Base-by-base conservation (phyloP, 306 rosid genomes). In the Citrullus colocynthis region DNA sequence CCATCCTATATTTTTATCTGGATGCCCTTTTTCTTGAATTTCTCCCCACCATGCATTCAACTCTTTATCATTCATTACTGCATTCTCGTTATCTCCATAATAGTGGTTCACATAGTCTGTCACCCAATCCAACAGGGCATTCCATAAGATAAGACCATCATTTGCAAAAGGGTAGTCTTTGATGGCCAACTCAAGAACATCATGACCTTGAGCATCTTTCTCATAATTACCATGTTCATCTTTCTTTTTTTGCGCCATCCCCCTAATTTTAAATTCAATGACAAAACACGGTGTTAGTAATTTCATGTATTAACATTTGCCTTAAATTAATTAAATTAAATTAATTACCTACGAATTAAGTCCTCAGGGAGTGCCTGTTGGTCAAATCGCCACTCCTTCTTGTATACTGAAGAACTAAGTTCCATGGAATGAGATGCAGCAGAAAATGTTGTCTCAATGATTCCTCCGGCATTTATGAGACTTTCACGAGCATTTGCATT, bases 21-120 rank as follows among this genome's bases (percentile, higher is more conserved):
- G 89, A 14, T 90, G 93, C 2, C 97, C 97, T 2, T 72, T 73
- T 14, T 84, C 85, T 79, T 83, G 41, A 28, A 92, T 88, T 44
- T 92, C 96, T 24, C 79, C 85, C 97, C 97, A 90, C 96, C 97
- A 92, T 62, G 92, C 85, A 39, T 92, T 89, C 9, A 92, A 90
- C 83, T 92, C 97, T 52, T 67, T 36, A 17, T 92, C 96, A 34
- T 32, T 32, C 9, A 6, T 63, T 16, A 63, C 1, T 1, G n/a
- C 93, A 39, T 59, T 36, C 20, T 16, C 57, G n/a, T 88, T 90
- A 13, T 83, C 63, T 1, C 86, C 54, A 82, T 87, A 92, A n/a
- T 87, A 90, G 77, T 90, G 85, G 55, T 64, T 82, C 28, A 92
- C 93, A 41, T 87, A 90, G 34, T 90, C 92, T n/a, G 85, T 75